These are phyloP conservation scores for Aspergillus fructus DNA, from an alignment of 2,329 filamentous ascomycete species.

Conservation along the genomic window DNA sequence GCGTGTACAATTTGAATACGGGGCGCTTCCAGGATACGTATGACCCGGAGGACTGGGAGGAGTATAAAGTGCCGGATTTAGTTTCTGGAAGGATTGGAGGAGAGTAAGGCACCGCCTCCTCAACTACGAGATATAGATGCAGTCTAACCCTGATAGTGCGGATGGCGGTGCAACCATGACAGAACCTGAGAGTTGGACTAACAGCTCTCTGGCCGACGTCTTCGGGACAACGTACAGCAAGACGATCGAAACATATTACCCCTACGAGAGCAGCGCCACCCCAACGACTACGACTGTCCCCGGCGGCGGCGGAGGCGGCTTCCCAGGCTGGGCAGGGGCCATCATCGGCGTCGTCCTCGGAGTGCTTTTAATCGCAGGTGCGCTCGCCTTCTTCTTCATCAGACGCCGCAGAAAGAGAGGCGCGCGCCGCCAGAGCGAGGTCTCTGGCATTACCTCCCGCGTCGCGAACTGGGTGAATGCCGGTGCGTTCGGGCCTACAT, in stretches of 20 bases:
- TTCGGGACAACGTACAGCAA: slow-evolving; percentile 9
- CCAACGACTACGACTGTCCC: neutral
- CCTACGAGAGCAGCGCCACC: slow-evolving; percentile 31
- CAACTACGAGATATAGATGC: neutral
- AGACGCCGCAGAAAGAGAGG: slow-evolving; percentile 12
- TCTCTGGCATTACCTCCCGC: neutral
- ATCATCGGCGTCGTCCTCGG: slow-evolving; percentile 40
- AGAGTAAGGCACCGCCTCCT: neutral
- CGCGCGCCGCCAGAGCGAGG: neutral
- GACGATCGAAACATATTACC: slow-evolving; percentile 13
- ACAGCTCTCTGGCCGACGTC: slow-evolving; percentile 6
- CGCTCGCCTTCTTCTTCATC: slow-evolving; percentile 18
- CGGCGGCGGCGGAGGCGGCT: slow-evolving; percentile 17
- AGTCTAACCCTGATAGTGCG: neutral
- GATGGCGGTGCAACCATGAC: slow-evolving; percentile 8
- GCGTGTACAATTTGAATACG: slow-evolving; percentile 16
- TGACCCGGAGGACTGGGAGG: slow-evolving; percentile 7
- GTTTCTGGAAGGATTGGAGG: slow-evolving; percentile 9
- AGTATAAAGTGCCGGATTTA: slow-evolving; percentile 13
- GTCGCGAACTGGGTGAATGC: slow-evolving; percentile 12
- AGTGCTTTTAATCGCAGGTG: slow-evolving; percentile 16
- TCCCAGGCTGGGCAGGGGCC: slow-evolving; percentile 60
- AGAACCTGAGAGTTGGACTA: slow-evolving; percentile 6
- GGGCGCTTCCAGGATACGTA: slow-evolving; percentile 13
- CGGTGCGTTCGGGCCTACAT: neutral